Base-by-base conservation (phyloP, 2,329 filamentous ascomycete species). In the Allantophomopsis lycopodina region DNA sequence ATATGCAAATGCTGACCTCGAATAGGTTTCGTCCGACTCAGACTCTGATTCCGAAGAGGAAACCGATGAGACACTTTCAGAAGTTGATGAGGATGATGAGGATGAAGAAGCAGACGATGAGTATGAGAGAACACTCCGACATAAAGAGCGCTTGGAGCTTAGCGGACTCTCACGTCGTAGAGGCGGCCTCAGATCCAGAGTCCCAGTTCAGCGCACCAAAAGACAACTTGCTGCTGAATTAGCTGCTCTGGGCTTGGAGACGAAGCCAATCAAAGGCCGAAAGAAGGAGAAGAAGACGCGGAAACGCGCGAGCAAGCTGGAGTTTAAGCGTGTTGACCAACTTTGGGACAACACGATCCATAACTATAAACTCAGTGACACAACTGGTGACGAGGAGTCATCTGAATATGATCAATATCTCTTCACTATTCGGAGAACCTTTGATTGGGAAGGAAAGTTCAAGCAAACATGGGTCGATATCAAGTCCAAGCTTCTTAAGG, bases 361-460 rank as follows among this genome's bases (percentile, higher is more conserved):
- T 54, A 73, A 78, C 48, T 82, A 74, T 62, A 79, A 78, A 53
- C 66, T 79, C 30, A 76, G 71, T n/a, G 77, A 81, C 50, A 81
- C 75, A 11, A 66, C 72, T 3, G 68, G 77, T 40, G 73, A 78
- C 38, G 66, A 71, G n/a, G 72, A 74, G 42, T 62, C 61, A 18
- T 69, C 75, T 39, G 73, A 83, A 48, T 88, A 86, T 56, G 78
- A 88, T 44, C 76, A 83, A 44, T 91, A 80, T 55, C 69, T 86
- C 21, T 94, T 94, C 56, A 83, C 86, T 17, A 82, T 94, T 13
- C 76, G 84, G 13, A 73, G 87, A 40, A 80, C 74, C 12, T 93
- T 94, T 55, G 80, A 88, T 56, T 85, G 75, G 74, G 83, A 91
- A 49, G 84, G 85, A 45, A 86, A 86, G 51, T 88, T 84, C 50